phyloP scores from a whole-genome alignment of 345 rosid species.

The Melaleuca quinquenervia region DNA sequence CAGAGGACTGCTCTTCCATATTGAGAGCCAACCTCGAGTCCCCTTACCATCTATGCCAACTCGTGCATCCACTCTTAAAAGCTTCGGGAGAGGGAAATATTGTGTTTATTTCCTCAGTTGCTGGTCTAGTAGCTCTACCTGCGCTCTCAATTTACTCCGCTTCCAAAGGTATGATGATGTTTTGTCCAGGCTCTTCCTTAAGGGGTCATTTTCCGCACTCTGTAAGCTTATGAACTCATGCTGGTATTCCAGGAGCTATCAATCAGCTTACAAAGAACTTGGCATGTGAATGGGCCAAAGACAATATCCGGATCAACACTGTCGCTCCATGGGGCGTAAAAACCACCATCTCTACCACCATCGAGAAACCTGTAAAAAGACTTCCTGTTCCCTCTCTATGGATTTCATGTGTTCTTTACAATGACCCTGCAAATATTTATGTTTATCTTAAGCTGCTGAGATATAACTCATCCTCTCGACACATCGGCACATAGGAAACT shows the following conservation, averaged over 20 bases:
- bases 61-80: conserved; percentile 32
- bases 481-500: not conserved
- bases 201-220: conserved; percentile 15
- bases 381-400: not conserved
- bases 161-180: conserved; percentile 24
- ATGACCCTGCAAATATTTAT: not conserved
- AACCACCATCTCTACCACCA: conserved; percentile 7
- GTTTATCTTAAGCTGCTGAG: not conserved
- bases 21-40: conserved; percentile 39
- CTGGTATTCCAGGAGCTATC: conserved; percentile 16
- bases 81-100: conserved; percentile 32
- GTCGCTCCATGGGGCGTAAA: conserved; percentile 30
- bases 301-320: conserved; percentile 26
- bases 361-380: not conserved
- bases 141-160: conserved; percentile 20
- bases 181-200: conserved; percentile 6
- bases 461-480: not conserved
- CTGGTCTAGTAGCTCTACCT: conserved; percentile 13
- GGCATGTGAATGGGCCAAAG: conserved; percentile 48
- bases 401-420: not conserved
- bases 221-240: not conserved
- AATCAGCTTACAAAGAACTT: conserved; percentile 35
- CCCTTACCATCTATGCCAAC: conserved; percentile 33
- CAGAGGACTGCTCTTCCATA: conserved; percentile 17
- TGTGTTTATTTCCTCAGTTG: conserved; percentile 35